Conservation (phyloP, 352 stramenopile species). For the Phytophthora tubulina region DNA sequence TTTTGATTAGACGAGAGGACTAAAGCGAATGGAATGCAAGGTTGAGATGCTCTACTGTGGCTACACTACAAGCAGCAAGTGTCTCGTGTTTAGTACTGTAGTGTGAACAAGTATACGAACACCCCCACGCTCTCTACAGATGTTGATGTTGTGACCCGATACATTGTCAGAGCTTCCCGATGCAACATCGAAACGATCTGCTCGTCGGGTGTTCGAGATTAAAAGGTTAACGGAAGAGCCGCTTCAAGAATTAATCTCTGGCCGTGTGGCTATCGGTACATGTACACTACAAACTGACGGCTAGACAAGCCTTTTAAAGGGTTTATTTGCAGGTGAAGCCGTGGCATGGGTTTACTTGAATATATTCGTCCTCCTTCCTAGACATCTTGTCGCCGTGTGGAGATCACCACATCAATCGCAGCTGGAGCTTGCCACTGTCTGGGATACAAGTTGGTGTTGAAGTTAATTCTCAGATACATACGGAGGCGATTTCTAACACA, state of each 20-base stretch:
- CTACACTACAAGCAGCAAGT: not conserved
- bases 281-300: no score
- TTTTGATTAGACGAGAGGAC: conserved; percentile 34
- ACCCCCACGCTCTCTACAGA: not conserved
- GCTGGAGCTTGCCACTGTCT: not conserved
- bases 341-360: not conserved
- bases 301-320: no score
- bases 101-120: not conserved
- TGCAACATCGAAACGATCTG: conserved; percentile 21
- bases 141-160: conserved; percentile 7
- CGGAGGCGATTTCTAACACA: not conserved
- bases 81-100: not conserved
- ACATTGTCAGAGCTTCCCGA: conserved; percentile 18
- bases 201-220: conserved; percentile 12
- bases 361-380: not conserved
- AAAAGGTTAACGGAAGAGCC: not conserved
- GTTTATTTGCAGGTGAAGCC: not conserved
- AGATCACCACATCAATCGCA: not conserved
- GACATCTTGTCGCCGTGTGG: not conserved
- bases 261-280: no score
- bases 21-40: not conserved
- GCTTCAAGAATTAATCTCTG: no score
- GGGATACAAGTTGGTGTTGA: not conserved
- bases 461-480: not conserved
- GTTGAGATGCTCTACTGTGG: not conserved